Percentiles rank a stretch among this genome's conserved stretches.
phyloP scores from a whole-genome alignment of 1,139 yeast genomes.

The Arxiozyma slooffiae region DNA sequence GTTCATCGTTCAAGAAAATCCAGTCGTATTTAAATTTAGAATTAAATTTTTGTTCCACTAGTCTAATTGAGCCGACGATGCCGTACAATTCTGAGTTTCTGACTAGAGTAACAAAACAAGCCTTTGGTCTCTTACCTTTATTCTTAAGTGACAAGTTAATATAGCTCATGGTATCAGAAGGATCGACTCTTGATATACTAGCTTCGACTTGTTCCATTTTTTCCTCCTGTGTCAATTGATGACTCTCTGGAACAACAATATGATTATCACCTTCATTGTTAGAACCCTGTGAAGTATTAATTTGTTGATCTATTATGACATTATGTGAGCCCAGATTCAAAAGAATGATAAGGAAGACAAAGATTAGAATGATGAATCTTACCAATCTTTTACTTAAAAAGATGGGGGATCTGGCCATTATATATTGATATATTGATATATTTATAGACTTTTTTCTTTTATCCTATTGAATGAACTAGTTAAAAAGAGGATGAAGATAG shows the following conservation, averaged over 20 bases:
- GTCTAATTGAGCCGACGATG: constrained; percentile 41
- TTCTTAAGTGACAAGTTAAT: constrained; percentile 10
- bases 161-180: constrained; percentile 6
- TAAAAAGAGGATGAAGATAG: too few species aligned
- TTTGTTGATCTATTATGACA: constrained; percentile 2
- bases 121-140: constrained; percentile 36
- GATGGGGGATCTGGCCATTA: constrained; percentile 9
- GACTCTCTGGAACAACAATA: neutral
- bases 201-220: neutral
- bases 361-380: constrained; percentile 8
- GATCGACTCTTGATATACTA: constrained; percentile 1
- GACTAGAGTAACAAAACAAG: constrained; percentile 62
- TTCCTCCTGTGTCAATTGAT: neutral
- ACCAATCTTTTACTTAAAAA: constrained; percentile 14
- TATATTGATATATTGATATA: too few species aligned
- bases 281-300: neutral
- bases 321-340: constrained; percentile 7
- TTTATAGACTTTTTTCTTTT: too few species aligned
- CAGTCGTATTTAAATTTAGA: constrained; percentile 66
- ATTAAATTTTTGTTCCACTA: constrained; percentile 59
- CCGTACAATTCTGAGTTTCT: constrained; percentile 55
- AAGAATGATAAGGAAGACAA: constrained; percentile 4
- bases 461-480: too few species aligned
- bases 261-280: neutral
- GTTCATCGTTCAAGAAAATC: constrained; percentile 65